Percentiles rank a stretch among this genome's conserved stretches.
Evolutionary conservation across 2,329 filamentous ascomycete genomes (phyloP).

Genomic region (Annulohypoxylon truncatum): DNA sequence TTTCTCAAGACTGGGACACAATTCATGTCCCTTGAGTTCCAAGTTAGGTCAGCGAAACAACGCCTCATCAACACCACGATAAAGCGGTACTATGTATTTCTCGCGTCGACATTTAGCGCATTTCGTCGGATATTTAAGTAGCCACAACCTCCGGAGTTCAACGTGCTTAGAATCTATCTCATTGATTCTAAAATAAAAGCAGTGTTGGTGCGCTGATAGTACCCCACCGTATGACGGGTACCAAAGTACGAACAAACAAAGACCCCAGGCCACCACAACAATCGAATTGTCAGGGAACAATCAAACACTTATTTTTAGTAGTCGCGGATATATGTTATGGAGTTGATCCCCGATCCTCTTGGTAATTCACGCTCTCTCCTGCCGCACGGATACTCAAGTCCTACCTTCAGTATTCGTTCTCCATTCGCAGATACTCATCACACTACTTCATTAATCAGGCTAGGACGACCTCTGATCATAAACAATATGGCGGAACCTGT

Average conservation of each 20-base stretch:
- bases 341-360: too few relatives aligned
- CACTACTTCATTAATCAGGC: background rate
- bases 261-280: too few relatives aligned
- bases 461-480: background rate
- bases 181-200: background rate
- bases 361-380: too few relatives aligned
- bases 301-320: too few relatives aligned
- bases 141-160: background rate
- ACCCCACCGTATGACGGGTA: too few relatives aligned
- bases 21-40: constrained; percentile 63
- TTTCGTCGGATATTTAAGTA: constrained; percentile 9
- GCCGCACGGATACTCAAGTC: too few relatives aligned
- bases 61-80: too few relatives aligned
- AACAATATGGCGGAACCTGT: background rate
- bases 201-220: background rate
- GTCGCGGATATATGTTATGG: too few relatives aligned
- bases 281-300: too few relatives aligned
- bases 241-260: too few relatives aligned
- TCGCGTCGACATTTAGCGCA: background rate
- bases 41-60: constrained; percentile 19
- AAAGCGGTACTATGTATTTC: too few relatives aligned
- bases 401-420: background rate
- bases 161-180: background rate
- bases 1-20: constrained; percentile 68
- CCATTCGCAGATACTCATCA: background rate